These are phyloP conservation scores for Colletotrichum sp. DNA, from an alignment of 2,329 filamentous ascomycete genomes.

Conservation along the genomic window DNA sequence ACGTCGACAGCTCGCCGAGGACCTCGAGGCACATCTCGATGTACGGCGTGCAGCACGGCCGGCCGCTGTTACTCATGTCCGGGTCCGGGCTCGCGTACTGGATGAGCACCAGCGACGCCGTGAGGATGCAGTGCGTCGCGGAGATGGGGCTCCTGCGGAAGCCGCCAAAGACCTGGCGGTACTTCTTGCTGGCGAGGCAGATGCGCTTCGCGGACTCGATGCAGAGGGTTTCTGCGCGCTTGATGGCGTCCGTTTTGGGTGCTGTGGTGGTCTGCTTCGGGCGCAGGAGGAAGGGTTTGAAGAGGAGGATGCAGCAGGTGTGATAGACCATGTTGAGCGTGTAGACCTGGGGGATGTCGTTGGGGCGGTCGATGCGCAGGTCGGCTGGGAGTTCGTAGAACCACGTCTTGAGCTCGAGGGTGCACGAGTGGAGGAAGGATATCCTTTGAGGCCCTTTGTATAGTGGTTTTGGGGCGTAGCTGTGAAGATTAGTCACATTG, in stretches of 20 bases:
- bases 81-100: constrained; percentile 15
- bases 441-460: constrained; percentile 23
- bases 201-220: constrained; percentile 28
- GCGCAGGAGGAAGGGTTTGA: constrained; percentile 28
- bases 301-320: constrained; percentile 34
- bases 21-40: constrained; percentile 15
- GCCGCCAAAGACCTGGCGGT: constrained; percentile 35
- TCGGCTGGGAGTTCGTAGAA: constrained; percentile 35
- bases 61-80: constrained; percentile 1
- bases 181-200: constrained; percentile 31
- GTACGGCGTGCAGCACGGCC: constrained; percentile 16
- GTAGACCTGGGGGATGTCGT: constrained; percentile 31
- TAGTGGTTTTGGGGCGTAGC: constrained; percentile 34
- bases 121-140: constrained; percentile 38
- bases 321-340: constrained; percentile 39
- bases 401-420: constrained; percentile 37
- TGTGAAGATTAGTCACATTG: neutral
- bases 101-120: constrained; percentile 31
- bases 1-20: constrained; percentile 4
- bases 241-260: neutral
- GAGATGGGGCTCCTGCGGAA: constrained; percentile 38
- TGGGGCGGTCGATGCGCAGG: constrained; percentile 29
- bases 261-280: neutral
- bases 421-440: constrained; percentile 32
- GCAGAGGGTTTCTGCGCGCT: constrained; percentile 18